Evolutionary conservation across 768 basidiomycete genomes (phyloP), one percentile per base, ranked within the genome.

Genomic region (Amanita pallidorosea): DNA sequence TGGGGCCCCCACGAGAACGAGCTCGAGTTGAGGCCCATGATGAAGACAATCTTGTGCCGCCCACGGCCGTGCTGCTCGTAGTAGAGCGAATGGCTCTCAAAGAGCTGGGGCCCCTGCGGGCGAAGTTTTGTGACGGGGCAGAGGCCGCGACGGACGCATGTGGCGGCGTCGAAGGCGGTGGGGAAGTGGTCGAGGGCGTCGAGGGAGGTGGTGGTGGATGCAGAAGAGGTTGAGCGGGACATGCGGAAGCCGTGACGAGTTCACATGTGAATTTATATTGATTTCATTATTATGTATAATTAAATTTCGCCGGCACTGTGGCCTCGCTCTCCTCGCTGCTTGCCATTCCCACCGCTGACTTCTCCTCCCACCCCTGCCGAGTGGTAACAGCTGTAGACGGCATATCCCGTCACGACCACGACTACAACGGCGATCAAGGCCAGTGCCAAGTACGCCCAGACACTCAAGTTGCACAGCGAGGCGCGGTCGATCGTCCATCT

Each of bases 11-110:
- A 88, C 1, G 72, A 71, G 58, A 81, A 86, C 4, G 73, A 78
- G 55, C 68, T 79, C 49, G 73, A 70, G 61, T 83, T 86, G 54
- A 89, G 56, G 3, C 89, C 88, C 86, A 87, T 88, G 56, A 92
- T 80, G 56, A 88, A 78, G 1, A 90, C 59, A 15, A 90, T 62
- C 58, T 86, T 88, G 53, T 58, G 61, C 53, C 73, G 70, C 0
- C 83, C 82, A 3, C 55, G 65, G 3, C 88, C 89, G 62, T 92
- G 89, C 36, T 81, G 74, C 62, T 89, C 86, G 55, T 75, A 90
- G 63, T 90, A 92, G 2, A 90, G 68, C 1, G 84, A 85, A 59
- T 88, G 85, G 45, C 76, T 81, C 58, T 85, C 77, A 2, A 81
- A 53, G 0, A 73, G 63, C 46, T 71, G 66, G 2, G 63, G 63